Evolutionary conservation across 2,329 filamentous ascomycete species (phyloP).

Genomic region (Magnaporthales sp.): DNA sequence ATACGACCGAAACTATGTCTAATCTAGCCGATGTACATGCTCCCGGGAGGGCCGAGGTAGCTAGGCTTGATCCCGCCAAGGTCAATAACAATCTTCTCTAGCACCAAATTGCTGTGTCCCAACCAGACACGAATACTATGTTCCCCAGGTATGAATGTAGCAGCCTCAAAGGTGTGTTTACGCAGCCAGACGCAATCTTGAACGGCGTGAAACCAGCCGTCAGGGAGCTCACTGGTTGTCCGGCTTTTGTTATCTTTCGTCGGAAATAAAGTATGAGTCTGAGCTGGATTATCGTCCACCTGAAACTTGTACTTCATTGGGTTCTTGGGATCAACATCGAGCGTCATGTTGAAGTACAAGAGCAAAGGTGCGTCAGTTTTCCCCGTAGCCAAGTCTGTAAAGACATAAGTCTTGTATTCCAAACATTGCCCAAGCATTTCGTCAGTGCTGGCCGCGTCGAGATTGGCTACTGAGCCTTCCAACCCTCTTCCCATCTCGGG

Average conservation of each 20-base stretch:
- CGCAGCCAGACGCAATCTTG: constrained; percentile 11
- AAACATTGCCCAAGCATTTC: background rate
- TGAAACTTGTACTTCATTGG: constrained; percentile 35
- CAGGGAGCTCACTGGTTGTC: constrained; percentile 5
- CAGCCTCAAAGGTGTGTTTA: constrained; percentile 1
- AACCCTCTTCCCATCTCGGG: constrained; percentile 31
- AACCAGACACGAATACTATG: constrained; percentile 18
- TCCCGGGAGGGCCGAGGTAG: constrained; percentile 24
- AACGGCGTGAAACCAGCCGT: constrained; percentile 10
- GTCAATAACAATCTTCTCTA: constrained; percentile 26
- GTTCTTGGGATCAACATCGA: constrained; percentile 24
- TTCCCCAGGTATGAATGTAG: constrained; percentile 5
- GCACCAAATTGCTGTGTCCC: constrained; percentile 18
- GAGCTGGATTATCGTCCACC: constrained; percentile 15
- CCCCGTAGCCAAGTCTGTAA: background rate
- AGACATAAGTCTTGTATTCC: constrained; percentile 4
- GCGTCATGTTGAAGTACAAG: constrained; percentile 26
- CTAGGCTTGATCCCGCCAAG: constrained; percentile 24
- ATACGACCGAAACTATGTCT: background rate
- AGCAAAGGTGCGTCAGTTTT: constrained; percentile 18
- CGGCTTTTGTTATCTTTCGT: background rate
- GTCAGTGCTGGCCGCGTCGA: too few species aligned
- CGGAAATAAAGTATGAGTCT: background rate
- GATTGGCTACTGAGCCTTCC: constrained; percentile 24
- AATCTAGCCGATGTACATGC: background rate